Evolutionary conservation across 176 grass and related monocot genomes (phyloP), one percentile per base, ranked within the genome.

Genomic region (Ananas comosus): DNA sequence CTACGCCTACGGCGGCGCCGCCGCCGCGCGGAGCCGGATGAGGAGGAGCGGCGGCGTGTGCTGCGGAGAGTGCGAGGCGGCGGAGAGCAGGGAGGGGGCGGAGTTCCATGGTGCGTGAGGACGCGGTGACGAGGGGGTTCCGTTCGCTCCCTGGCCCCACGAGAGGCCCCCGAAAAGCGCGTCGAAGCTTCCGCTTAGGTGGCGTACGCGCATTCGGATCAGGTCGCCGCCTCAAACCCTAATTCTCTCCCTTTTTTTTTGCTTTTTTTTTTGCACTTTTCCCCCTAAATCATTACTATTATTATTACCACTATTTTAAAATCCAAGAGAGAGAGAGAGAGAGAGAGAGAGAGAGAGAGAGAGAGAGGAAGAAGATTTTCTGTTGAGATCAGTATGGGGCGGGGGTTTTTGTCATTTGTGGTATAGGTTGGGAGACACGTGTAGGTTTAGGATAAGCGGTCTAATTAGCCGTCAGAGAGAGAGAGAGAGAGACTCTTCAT

Each of bases 41-140:
- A n/a, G n/a, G n/a, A n/a, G n/a, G n/a, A n/a, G n/a, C n/a, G 4
- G 2, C 64, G 78, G 72, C 66, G 2, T 67, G 3, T 97, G 93
- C 78, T 79, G n/a, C 33, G 16, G 89, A 87, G 66, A 87, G 66
- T 97, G 93, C 71, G 93, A 97, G 79, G 86, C 71, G 2, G 89
- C 93, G 1, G 79, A 79, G 4, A 76, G 48, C 12, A 48, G 42
- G 72, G 67, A 73, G 79, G 9, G 27, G 16, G 64, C 76, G 64
- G 72, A 56, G 16, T 97, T 97, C 83, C 94, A 97, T 69, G 89
- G 74, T 97, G 94, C 82, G 79, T 86, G 22, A 80, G 73, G 94
- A 97, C 80, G 82, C 80, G 4, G 84, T 97, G 13, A 80, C 77
- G 48, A 74, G 80, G 3, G 94, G 77, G 0, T 88, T 92, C 84